Evolutionary conservation across 345 rosid genomes (phyloP).

Genomic region (Passiflora organensis): DNA sequence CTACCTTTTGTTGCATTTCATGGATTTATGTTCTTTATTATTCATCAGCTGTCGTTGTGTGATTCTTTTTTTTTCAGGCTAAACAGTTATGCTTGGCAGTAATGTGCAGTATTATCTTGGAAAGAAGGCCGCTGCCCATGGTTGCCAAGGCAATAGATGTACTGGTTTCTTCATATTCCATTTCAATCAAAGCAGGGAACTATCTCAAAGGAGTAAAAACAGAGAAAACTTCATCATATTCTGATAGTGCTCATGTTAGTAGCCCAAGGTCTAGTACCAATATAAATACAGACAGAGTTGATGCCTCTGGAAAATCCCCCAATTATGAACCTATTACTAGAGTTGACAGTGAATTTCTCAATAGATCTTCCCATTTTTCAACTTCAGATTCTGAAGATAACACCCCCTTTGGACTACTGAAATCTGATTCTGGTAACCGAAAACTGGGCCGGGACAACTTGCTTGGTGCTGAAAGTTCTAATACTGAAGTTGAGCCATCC

Average conservation of each 20-base stretch:
- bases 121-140: conserved; percentile 74
- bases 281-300: conserved; percentile 36
- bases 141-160: conserved; percentile 79
- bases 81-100: conserved; percentile 80
- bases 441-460: conserved; percentile 33
- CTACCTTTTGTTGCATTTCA: not conserved
- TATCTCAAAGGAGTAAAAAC: conserved; percentile 55
- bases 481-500: conserved; percentile 27
- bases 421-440: conserved; percentile 31
- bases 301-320: conserved; percentile 30
- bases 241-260: conserved; percentile 28
- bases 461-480: conserved; percentile 31
- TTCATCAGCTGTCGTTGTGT: conserved; percentile 9
- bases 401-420: conserved; percentile 28
- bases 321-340: conserved; percentile 26
- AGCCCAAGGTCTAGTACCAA: conserved; percentile 25
- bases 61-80: conserved; percentile 51
- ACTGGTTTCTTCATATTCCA: conserved; percentile 63
- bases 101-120: conserved; percentile 66
- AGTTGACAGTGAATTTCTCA: conserved; percentile 29
- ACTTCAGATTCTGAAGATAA: conserved; percentile 51
- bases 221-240: conserved; percentile 38
- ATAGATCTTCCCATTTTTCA: conserved; percentile 34
- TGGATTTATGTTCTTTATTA: not conserved
- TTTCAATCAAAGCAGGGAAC: conserved; percentile 59